Base-by-base conservation (phyloP, 495 filamentous ascomycete genomes). In the Aspergillus ellipticus region DNA sequence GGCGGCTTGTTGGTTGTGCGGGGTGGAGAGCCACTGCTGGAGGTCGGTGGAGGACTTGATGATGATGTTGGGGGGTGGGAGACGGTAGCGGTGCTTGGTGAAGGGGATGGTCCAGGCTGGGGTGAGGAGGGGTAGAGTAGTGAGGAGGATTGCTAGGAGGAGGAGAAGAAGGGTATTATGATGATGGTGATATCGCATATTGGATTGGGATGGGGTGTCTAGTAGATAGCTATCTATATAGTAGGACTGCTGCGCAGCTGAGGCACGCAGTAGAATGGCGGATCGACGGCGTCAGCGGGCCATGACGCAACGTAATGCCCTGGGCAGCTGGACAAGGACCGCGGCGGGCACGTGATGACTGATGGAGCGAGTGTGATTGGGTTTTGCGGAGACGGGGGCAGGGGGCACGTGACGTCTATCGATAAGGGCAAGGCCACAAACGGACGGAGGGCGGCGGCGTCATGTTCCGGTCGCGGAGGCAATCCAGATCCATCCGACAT, bases 391-490 rank as follows among this genome's bases (percentile, higher is more conserved):
- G n/a, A n/a, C n/a, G n/a, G n/a, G n/a, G n/a, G n/a, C n/a, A n/a
- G 56, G 53, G 45, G 52, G 37, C 64, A 64, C 61, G 59, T 64
- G 61, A 61, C 22, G 13, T n/a, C 42, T 60, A 68, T 68, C 58
- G 66, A 68, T 68, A 68, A 68, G 66, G 62, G 60, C 43, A 43
- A 33, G 49, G 53, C 60, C 62, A 60, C 62, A 65, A 65, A 68
- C 63, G n/a, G n/a, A n/a, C n/a, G n/a, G n/a, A n/a, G n/a, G n/a
- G n/a, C n/a, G n/a, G n/a, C n/a, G 16, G 59, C 65, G 50, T 63
- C 60, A 61, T 58, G 53, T 59, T 53, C 45, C 49, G 42, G 57
- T 57, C 46, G 45, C 54, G 57, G 51, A 72, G 59, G 60, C 56
- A 50, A n/a, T 15, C 11, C 35, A 33, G 13, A n/a, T 39, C 33